Base-by-base conservation (phyloP, 768 basidiomycete species). In the Auriscalpium vulgare region DNA sequence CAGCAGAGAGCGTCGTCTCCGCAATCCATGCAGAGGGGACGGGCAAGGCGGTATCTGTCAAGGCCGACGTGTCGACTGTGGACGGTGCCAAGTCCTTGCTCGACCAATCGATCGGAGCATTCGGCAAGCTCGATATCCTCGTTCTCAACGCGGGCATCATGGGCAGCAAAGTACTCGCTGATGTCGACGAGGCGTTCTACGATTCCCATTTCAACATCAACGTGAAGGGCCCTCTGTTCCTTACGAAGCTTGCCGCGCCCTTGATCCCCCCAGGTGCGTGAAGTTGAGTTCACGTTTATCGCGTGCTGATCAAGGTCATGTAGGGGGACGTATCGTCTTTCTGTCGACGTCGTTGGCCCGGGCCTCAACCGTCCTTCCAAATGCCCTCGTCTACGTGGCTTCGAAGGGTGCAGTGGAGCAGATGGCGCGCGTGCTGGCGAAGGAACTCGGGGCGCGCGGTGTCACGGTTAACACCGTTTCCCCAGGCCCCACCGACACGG, bases 381-480 rank as follows among this genome's bases (percentile, higher is more conserved):
- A 76, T 56, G 72, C 74, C 16, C 72, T 84, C 29, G 68, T 76
- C 47, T 83, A 82, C 67, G 72, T 75, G 55, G 76, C 78, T 29
- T 75, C 81, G 0, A 82, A 83, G 65, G 82, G 79, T 38, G 82
- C 82, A 1, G 71, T 84, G 53, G 82, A 84, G 63, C 82, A 84
- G 59, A 70, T 82, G 46, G 68, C 76, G 37, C 76, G 82, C 14
- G 76, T 81, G 21, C 75, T 84, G 14, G 76, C 82, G 6, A 82
- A 83, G 57, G 81, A 83, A 57, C 72, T 83, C n/a, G 81, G 79
- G 3, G 59, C 67, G 10, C 67, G 71, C 10, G 79, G 78, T 11
- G 74, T 83, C 59, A 83, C 79, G 0, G 81, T 82, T 40, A 83
- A 84, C 68, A 76, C 75, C 17, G 66, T 84, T 54, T 76, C 80